phyloP scores from a whole-genome alignment of 1,139 yeast genomes.

The Taphrina populina region DNA sequence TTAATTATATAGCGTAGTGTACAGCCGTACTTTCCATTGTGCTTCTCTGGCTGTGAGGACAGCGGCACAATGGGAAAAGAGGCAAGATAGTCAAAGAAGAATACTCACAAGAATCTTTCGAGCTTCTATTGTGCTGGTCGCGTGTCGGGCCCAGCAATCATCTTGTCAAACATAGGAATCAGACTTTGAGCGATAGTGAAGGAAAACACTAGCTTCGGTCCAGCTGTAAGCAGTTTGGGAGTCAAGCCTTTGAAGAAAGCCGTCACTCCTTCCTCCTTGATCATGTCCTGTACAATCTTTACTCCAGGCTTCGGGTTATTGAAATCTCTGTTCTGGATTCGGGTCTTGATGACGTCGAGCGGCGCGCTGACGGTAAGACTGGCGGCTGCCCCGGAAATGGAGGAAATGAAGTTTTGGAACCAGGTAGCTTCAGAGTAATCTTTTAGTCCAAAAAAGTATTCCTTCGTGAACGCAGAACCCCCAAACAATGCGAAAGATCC shows the following conservation, averaged over 20 bases:
- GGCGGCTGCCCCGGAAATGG: constrained; percentile 97
- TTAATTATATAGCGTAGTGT: no score
- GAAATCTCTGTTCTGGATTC: constrained; percentile 94
- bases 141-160: constrained; percentile 41
- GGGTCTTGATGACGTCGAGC: constrained; percentile 94
- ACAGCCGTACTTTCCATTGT: no score
- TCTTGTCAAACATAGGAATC: constrained; percentile 89
- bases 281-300: constrained; percentile 87
- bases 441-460: constrained; percentile 77
- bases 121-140: not conserved
- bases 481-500: constrained; percentile 97
- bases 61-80: no score
- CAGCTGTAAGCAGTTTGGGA: constrained; percentile 94
- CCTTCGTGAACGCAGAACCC: constrained; percentile 98
- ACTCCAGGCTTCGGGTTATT: constrained; percentile 94
- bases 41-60: no score
- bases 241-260: constrained; percentile 97
- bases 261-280: constrained; percentile 78
- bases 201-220: constrained; percentile 88
- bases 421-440: constrained; percentile 92
- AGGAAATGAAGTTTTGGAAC: constrained; percentile 90
- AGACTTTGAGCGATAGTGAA: constrained; percentile 95
- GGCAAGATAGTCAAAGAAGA: no score
- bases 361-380: constrained; percentile 97
- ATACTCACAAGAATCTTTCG: not conserved